Evolutionary conservation across 495 filamentous ascomycete species (phyloP).

Genomic region (Xylaria palmicola): DNA sequence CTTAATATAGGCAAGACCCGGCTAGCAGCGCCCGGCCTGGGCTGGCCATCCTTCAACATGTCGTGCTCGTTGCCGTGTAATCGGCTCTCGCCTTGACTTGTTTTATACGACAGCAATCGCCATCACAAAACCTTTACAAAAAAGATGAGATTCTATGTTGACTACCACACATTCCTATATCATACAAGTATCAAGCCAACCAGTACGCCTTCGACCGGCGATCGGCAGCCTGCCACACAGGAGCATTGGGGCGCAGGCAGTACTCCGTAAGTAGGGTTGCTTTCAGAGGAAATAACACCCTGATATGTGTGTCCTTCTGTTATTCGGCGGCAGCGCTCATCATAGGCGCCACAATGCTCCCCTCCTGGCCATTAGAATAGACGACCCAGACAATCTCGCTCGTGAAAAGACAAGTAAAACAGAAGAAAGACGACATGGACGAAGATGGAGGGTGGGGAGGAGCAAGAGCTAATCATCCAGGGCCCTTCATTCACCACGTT

Average conservation of each 20-base stretch:
- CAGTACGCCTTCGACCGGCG: no score
- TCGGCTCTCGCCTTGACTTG: background rate
- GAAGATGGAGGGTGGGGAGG: background rate
- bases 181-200: no score
- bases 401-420: background rate
- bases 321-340: background rate
- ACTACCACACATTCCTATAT: no score
- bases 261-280: no score
- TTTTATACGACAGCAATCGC: background rate
- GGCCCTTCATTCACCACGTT: background rate
- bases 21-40: no score
- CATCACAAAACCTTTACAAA: background rate
- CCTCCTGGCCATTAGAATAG: background rate
- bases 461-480: background rate
- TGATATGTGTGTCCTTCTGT: background rate
- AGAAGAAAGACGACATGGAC: background rate
- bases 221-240: no score
- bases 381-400: background rate
- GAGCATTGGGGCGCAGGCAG: no score
- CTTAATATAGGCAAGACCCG: background rate
- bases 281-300: background rate
- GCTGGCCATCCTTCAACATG: no score
- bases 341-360: background rate
- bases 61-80: background rate
- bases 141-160: no score